Percentiles rank a stretch among this genome's conserved stretches.
Conservation (phyloP, 2,329 filamentous ascomycete species). For the Arachnomyces sp. region DNA sequence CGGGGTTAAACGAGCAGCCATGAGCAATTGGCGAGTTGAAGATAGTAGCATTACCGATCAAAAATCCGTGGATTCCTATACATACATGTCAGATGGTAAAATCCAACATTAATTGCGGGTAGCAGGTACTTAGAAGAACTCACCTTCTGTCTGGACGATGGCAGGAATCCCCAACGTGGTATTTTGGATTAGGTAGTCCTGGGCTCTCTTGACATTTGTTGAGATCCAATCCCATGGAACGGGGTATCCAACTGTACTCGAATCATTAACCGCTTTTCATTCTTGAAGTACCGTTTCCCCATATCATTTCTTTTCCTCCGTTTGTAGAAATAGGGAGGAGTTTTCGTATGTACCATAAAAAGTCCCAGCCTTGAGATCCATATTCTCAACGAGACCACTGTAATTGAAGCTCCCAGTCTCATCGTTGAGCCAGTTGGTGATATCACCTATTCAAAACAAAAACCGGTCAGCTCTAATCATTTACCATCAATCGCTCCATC, state of each 20-base stretch:
- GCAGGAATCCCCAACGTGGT: slow-evolving; percentile 65
- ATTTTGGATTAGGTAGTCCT: slow-evolving; percentile 62
- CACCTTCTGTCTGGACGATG: slow-evolving; percentile 63
- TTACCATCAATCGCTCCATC: neutral
- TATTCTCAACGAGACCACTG: slow-evolving; percentile 59
- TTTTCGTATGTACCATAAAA: slow-evolving; percentile 46
- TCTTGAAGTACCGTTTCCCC: neutral
- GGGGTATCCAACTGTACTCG: slow-evolving; percentile 52
- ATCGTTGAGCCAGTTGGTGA: slow-evolving; percentile 67
- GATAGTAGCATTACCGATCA: slow-evolving; percentile 64
- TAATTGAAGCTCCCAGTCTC: slow-evolving; percentile 60
- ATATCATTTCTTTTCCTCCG: neutral
- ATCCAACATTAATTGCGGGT: neutral
- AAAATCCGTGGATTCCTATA: slow-evolving; percentile 58
- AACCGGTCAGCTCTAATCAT: too few species aligned
- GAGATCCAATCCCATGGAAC: slow-evolving; percentile 57
- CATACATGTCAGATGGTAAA: neutral
- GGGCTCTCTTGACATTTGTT: slow-evolving; percentile 55
- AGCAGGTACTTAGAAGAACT: slow-evolving; percentile 1
- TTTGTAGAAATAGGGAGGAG: too few species aligned
- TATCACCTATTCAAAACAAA: slow-evolving; percentile 43
- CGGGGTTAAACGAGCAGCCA: slow-evolving; percentile 62
- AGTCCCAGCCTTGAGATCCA: slow-evolving; percentile 57
- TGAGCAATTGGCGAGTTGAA: slow-evolving; percentile 71
- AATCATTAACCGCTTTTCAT: slow-evolving; percentile 3